Percentiles rank a stretch among this genome's conserved stretches.
Evolutionary conservation across 768 basidiomycete species (phyloP).

Genomic region (Polyporus arcularius): DNA sequence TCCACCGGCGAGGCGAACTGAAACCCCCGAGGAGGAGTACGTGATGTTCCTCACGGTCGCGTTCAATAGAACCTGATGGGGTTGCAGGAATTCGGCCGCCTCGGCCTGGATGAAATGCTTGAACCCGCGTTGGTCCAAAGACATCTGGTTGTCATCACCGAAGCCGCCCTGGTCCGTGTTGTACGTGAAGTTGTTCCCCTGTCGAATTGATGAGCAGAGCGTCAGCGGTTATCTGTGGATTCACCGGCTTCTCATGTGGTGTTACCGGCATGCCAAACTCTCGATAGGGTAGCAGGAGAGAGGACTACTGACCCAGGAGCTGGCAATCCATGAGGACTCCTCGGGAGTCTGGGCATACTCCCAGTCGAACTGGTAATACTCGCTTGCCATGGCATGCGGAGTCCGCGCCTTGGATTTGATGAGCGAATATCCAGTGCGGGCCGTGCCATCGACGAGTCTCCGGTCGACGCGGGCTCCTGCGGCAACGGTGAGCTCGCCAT

Average conservation of each 20-base stretch:
- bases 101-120: slow-evolving; percentile 56
- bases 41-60: slow-evolving; percentile 49
- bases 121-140: slow-evolving; percentile 65
- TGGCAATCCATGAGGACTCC: slow-evolving; percentile 61
- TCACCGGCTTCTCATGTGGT: no score
- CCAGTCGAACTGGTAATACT: slow-evolving; percentile 55
- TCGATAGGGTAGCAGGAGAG: slow-evolving; percentile 10
- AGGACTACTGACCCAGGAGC: slow-evolving; percentile 51
- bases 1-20: slow-evolving; percentile 48
- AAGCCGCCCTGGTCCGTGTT: slow-evolving; percentile 37
- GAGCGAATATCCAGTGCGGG: slow-evolving; percentile 56
- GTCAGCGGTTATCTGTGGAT: slow-evolving; percentile 11
- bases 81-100: slow-evolving; percentile 53
- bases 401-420: slow-evolving; percentile 49
- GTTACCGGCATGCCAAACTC: slow-evolving; percentile 21
- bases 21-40: slow-evolving; percentile 48
- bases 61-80: slow-evolving; percentile 49
- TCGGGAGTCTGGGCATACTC: slow-evolving; percentile 64
- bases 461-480: slow-evolving; percentile 50
- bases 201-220: background rate
- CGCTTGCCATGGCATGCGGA: slow-evolving; percentile 50
- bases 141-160: slow-evolving; percentile 54
- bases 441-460: slow-evolving; percentile 54
- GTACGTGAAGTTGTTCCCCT: slow-evolving; percentile 68
- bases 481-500: slow-evolving; percentile 39